Conservation (phyloP, 2,329 filamentous ascomycete genomes). For the Hypoxylon sp. region DNA sequence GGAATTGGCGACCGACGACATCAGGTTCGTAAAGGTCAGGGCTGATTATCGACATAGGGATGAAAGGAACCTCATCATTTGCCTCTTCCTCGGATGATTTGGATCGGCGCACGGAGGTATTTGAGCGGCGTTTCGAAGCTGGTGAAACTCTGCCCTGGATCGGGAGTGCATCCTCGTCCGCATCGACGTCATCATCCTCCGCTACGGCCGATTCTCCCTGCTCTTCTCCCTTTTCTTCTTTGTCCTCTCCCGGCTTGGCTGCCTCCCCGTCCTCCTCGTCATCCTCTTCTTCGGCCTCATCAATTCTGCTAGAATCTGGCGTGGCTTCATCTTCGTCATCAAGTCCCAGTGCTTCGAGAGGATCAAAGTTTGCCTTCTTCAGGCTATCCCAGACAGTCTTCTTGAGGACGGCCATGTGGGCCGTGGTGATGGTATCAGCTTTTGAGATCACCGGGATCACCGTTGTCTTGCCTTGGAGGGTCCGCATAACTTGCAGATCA, state of each 20-base stretch:
- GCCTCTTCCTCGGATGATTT: constrained; percentile 60
- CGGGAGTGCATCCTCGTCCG: constrained; percentile 56
- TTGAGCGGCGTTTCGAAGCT: constrained; percentile 62
- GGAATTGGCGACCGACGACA: constrained; percentile 86
- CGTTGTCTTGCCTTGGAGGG: constrained; percentile 91
- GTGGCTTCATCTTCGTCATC: constrained; percentile 78
- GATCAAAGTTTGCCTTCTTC: constrained; percentile 87
- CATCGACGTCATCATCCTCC: constrained; percentile 49
- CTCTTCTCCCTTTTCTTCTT: constrained; percentile 46
- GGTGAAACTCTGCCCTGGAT: constrained; percentile 57
- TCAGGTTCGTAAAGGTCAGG: constrained; percentile 90
- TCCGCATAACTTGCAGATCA: constrained; percentile 89
- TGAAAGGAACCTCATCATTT: constrained; percentile 72
- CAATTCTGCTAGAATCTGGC: constrained; percentile 64
- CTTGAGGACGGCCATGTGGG: constrained; percentile 94
- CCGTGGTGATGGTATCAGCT: constrained; percentile 94
- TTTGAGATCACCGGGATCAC: constrained; percentile 97
- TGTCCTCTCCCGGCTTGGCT: constrained; percentile 48
- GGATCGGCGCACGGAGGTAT: constrained; percentile 60
- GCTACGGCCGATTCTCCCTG: constrained; percentile 46
- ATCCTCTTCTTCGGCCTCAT: constrained; percentile 67
- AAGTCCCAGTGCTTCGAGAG: constrained; percentile 85
- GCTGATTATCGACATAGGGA: constrained; percentile 93
- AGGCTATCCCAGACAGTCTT: constrained; percentile 90
- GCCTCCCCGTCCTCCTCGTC: constrained; percentile 49